These are phyloP conservation scores for Mallotus japonicus DNA, from an alignment of 441 rosid genomes.

Conservation along the genomic window DNA sequence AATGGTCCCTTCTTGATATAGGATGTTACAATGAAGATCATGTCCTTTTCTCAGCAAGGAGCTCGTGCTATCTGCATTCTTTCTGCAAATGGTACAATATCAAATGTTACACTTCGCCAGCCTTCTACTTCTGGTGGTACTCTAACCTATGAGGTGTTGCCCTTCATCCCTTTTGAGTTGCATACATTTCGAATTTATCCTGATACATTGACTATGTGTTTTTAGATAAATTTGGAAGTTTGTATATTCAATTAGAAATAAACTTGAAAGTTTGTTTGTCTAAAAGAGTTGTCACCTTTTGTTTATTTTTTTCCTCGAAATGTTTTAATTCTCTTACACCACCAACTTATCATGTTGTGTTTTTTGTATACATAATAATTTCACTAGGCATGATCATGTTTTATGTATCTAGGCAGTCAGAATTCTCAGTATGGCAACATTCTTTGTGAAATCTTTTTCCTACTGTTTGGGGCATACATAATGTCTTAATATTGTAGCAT, in stretches of 20 bases:
- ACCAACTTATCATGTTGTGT: background rate
- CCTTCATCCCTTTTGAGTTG: conserved; percentile 6
- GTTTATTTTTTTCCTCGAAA: too few species aligned
- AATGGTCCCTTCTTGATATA: conserved; percentile 27
- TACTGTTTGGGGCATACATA: too few species aligned
- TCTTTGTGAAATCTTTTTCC: background rate
- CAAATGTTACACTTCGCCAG: conserved; percentile 90
- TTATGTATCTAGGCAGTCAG: background rate
- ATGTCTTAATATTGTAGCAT: background rate
- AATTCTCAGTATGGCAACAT: background rate
- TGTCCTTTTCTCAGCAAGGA: conserved; percentile 90
- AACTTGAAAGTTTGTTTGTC: too few species aligned
- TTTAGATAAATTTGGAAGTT: too few species aligned
- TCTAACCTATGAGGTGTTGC: conserved; percentile 80
- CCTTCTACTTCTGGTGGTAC: conserved; percentile 92
- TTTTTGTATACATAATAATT: background rate
- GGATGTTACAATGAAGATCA: conserved; percentile 94
- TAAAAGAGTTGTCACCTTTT: too few species aligned
- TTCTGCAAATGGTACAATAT: conserved; percentile 83
- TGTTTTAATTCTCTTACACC: background rate
- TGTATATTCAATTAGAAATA: too few species aligned
- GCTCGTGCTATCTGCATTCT: conserved; percentile 88
- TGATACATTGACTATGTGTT: background rate
- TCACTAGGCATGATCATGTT: background rate
- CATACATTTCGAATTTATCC: too few species aligned